phyloP scores from a whole-genome alignment of 345 rosid genomes.

The Bruguiera gymnorhiza region DNA sequence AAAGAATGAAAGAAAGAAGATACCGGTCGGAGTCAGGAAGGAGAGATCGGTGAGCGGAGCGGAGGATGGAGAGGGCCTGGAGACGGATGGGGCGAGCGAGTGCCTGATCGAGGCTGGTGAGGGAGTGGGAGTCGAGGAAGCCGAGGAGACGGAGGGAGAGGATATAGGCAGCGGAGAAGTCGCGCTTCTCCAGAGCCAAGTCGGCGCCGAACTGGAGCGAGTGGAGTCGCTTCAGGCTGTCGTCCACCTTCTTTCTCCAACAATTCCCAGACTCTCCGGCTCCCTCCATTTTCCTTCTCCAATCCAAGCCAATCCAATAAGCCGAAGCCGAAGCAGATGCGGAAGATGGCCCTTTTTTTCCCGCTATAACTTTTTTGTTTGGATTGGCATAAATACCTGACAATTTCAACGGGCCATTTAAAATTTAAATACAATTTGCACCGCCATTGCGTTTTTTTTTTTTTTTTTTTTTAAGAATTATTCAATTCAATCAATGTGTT shows the following conservation, averaged over 20 bases:
- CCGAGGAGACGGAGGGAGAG: slow-evolving; percentile 85
- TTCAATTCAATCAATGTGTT: no score
- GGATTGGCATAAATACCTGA: no score
- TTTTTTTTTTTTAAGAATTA: no score
- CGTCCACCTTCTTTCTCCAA: slow-evolving; percentile 73
- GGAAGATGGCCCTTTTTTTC: slow-evolving; percentile 24
- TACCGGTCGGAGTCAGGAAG: slow-evolving; percentile 77
- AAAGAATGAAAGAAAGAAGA: neutral
- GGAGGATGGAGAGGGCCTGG: slow-evolving; percentile 60
- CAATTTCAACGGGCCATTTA: no score
- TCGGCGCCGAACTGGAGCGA: slow-evolving; percentile 83
- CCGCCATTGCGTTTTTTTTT: no score
- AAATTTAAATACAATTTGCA: no score
- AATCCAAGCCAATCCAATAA: neutral
- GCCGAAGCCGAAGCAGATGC: neutral
- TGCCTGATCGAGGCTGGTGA: slow-evolving; percentile 48
- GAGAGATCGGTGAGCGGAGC: slow-evolving; percentile 56
- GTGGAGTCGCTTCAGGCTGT: slow-evolving; percentile 78
- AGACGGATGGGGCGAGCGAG: slow-evolving; percentile 66
- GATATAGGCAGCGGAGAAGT: slow-evolving; percentile 63
- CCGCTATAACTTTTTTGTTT: slow-evolving; percentile 39
- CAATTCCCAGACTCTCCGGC: neutral
- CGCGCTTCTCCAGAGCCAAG: slow-evolving; percentile 57
- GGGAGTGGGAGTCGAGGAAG: slow-evolving; percentile 75
- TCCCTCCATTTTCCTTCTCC: slow-evolving; percentile 13